These are phyloP conservation scores for Xylaria intraflava DNA, from an alignment of 495 filamentous ascomycete species.

Conservation along the genomic window DNA sequence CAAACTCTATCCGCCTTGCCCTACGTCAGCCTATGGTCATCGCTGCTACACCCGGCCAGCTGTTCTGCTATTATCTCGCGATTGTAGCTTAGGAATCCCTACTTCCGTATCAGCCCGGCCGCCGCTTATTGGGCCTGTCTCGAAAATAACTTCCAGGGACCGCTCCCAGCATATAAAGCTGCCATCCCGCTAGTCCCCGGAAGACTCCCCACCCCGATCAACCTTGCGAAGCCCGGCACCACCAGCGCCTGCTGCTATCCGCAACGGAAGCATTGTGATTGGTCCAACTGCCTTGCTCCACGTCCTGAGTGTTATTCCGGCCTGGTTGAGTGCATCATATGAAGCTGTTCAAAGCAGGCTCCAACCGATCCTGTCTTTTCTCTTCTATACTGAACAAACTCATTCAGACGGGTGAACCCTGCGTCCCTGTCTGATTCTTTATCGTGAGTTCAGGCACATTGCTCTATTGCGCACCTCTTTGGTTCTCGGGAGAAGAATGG, in stretches of 20 bases:
- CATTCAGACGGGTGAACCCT: not conserved
- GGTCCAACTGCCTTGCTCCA: not conserved
- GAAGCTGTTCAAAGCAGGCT: not conserved
- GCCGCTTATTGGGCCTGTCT: not conserved
- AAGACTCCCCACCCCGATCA: not conserved
- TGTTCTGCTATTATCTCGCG: not conserved
- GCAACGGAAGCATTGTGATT: not conserved
- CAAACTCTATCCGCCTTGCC: not conserved
- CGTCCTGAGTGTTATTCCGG: not conserved
- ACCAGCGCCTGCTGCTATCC: constrained; percentile 1
- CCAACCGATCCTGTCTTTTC: not conserved
- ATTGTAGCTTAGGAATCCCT: not conserved
- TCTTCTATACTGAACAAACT: not conserved
- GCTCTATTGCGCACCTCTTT: constrained; percentile 3
- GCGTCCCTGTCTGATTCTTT: not conserved
- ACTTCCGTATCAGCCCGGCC: not conserved
- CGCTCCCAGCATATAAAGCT: not conserved
- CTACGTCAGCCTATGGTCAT: constrained; percentile 9
- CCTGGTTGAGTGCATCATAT: not conserved
- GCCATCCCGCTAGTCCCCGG: not conserved
- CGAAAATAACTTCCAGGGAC: not conserved
- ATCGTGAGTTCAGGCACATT: not conserved
- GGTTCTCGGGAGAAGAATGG: constrained; percentile 35
- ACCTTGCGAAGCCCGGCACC: not conserved
- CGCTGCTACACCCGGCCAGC: not conserved